These are phyloP conservation scores for Saccharomycopsis vini DNA, from an alignment of 805 yeast species.

Conservation along the genomic window DNA sequence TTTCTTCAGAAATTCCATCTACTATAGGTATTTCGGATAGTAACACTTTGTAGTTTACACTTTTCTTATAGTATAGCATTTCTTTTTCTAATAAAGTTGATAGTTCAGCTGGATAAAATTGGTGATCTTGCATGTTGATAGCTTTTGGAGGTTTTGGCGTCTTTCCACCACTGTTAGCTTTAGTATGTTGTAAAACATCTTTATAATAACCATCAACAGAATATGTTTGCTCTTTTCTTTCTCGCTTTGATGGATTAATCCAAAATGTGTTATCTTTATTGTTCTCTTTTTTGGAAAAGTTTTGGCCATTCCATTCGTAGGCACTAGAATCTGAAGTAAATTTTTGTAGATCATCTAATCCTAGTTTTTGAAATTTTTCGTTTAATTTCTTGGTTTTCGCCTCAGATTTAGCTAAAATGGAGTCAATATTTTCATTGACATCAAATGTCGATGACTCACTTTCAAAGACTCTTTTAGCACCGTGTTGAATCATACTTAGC, in stretches of 20 bases:
- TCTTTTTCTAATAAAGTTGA: conserved; percentile 51
- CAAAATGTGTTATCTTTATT: conserved; percentile 41
- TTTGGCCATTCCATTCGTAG: conserved; percentile 95
- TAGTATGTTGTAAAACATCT: conserved; percentile 42
- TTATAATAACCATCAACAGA: conserved; percentile 70
- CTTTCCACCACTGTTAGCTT: conserved; percentile 23
- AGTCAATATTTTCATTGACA: conserved; percentile 68
- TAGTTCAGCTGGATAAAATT: conserved; percentile 54
- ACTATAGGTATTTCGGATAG: conserved; percentile 46
- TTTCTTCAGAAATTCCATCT: conserved; percentile 9
- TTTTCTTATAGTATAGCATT: conserved; percentile 52
- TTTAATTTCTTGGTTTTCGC: conserved; percentile 72
- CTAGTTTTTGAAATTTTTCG: conserved; percentile 74
- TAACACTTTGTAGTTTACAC: conserved; percentile 48
- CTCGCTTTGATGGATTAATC: conserved; percentile 70
- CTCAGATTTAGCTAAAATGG: conserved; percentile 70
- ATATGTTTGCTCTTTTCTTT: conserved; percentile 70
- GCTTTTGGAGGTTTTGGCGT: conserved; percentile 54
- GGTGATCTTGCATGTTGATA: conserved; percentile 61
- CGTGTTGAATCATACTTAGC: conserved; percentile 92
- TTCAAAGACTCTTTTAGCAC: conserved; percentile 84
- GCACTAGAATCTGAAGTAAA: conserved; percentile 84
- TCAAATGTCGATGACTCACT: conserved; percentile 26
- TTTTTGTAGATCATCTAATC: conserved; percentile 87
- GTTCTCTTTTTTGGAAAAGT: conserved; percentile 32